A percentile compares a stretch with the other conserved stretches of the same genome.
Conservation (phyloP, 2,329 filamentous ascomycete species). For the Bretziella fagacearum region DNA sequence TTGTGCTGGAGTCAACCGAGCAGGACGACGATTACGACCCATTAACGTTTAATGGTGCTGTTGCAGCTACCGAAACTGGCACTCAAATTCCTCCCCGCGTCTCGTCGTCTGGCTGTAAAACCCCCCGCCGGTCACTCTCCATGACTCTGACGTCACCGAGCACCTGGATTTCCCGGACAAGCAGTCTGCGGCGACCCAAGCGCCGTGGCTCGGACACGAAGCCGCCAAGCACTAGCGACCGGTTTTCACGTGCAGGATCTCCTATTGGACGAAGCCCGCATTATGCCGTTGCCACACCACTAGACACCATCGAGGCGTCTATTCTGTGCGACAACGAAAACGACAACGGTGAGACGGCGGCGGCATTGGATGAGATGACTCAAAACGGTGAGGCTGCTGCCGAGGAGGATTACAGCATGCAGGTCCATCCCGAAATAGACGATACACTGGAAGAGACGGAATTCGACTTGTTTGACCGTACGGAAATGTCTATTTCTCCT, state of each 20-base stretch:
- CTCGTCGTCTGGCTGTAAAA: neutral
- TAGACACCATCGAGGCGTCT: conserved; percentile 14
- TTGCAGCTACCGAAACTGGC: too few relatives aligned
- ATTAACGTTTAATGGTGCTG: too few relatives aligned
- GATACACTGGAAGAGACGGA: conserved; percentile 3
- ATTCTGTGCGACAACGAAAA: conserved; percentile 12
- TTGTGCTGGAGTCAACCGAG: neutral
- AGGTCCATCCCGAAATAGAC: conserved; percentile 3
- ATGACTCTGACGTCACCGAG: conserved; percentile 41
- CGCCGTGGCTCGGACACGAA: conserved; percentile 21
- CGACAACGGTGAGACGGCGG: neutral
- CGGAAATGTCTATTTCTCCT: conserved; percentile 4
- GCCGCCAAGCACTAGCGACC: neutral
- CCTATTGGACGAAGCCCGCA: conserved; percentile 7
- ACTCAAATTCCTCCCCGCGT: neutral
- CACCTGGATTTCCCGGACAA: conserved; percentile 38
- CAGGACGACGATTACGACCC: too few relatives aligned
- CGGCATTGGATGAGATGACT: neutral
- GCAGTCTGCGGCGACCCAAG: conserved; percentile 40
- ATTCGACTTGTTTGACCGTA: neutral
- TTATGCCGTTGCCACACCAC: conserved; percentile 10
- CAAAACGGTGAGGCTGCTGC: conserved; percentile 4
- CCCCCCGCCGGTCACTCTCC: conserved; percentile 32
- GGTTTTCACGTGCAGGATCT: conserved; percentile 5
- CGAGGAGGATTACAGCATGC: conserved; percentile 5